These are phyloP conservation scores for Geotrichum reessii DNA, from an alignment of 1,139 yeast species.

Conservation along the genomic window DNA sequence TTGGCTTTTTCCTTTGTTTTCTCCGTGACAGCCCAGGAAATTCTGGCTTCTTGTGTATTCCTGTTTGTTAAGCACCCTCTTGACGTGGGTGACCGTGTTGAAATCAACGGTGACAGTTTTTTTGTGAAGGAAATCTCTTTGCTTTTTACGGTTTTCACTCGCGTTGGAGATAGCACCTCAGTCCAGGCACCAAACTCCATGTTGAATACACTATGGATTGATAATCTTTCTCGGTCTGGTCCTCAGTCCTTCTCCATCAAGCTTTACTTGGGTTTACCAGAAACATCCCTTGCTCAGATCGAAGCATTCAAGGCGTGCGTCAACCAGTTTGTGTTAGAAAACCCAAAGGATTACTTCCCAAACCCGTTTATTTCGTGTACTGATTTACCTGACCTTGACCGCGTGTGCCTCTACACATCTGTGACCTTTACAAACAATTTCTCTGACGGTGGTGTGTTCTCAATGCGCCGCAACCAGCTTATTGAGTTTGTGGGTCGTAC, in stretches of 20 bases:
- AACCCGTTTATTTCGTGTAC: conserved; percentile 33
- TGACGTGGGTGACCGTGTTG: conserved; percentile 39
- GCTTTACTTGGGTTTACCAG: conserved; percentile 35
- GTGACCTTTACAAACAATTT: conserved; percentile 33
- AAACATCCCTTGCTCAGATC: conserved; percentile 36
- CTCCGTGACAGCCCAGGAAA: conserved; percentile 37
- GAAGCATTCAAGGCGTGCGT: conserved; percentile 32
- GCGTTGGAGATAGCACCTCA: conserved; percentile 28
- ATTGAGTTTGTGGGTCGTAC: conserved; percentile 29
- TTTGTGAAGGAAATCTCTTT: conserved; percentile 35
- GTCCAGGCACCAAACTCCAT: conserved; percentile 38
- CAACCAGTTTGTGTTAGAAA: conserved; percentile 31
- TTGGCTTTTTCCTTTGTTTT: conserved; percentile 39
- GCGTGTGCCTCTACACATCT: conserved; percentile 29
- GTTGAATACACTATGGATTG: conserved; percentile 37
- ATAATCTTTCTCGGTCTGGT: conserved; percentile 38
- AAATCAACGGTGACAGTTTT: conserved; percentile 22
- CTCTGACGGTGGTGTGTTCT: conserved; percentile 32
- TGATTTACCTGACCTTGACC: conserved; percentile 35
- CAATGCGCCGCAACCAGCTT: conserved; percentile 31
- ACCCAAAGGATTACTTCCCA: conserved; percentile 36
- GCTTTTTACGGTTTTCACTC: conserved; percentile 35
- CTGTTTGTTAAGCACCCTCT: conserved; percentile 41
- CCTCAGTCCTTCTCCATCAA: conserved; percentile 30
- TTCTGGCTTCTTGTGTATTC: conserved; percentile 38